Evolutionary conservation across 225 moss, liverwort and hornwort genomes (phyloP), one percentile per base, ranked within the genome.

Genomic region (Marchantia polymorpha): DNA sequence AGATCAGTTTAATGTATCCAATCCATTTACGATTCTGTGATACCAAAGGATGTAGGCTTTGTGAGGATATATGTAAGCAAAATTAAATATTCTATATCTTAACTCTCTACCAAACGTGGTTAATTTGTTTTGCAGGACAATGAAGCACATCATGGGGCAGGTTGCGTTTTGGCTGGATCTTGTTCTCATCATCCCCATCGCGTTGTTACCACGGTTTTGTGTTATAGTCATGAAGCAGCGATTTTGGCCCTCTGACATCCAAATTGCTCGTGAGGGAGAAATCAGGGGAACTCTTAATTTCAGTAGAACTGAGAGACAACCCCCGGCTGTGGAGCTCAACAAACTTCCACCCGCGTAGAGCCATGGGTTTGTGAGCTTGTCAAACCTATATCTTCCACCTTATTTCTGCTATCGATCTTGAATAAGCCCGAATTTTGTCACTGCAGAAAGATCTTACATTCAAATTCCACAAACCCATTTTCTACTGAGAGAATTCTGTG

Each of bases 201-300:
- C 93, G 11, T 79, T 93, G 81, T 79, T 93, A 74, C 95, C 95
- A 19, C 86, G 91, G 47, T 92, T 95, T 74, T 91, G 86, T 83
- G 63, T 88, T 13, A 91, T 89, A 77, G 78, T 86, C 64, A 55
- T 92, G 84, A 84, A 80, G 83, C 78, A 81, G 23, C 80, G 84
- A 72, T 82, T 93, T 20, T 88, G 88, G 89, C 95, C 93, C 2
- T 92, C 93, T 16, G 86, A 95, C 73, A 86, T 95, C 69, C 83
- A 91, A 52, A 91, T 93, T 56, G 92, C 90, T 54, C 84, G 93
- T 29, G 93, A 92, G 71, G 88, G 83, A 69, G 95, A 95, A 82
- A 86, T 91, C 77, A 87, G 83, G 70, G 85, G 79, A 20, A 58
- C 51, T 14, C 39, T 13, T 1, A 4, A 67, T 71, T 64, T 64